Conservation (phyloP, 2,329 filamentous ascomycete genomes). For the Aspergillus brasiliensis region DNA sequence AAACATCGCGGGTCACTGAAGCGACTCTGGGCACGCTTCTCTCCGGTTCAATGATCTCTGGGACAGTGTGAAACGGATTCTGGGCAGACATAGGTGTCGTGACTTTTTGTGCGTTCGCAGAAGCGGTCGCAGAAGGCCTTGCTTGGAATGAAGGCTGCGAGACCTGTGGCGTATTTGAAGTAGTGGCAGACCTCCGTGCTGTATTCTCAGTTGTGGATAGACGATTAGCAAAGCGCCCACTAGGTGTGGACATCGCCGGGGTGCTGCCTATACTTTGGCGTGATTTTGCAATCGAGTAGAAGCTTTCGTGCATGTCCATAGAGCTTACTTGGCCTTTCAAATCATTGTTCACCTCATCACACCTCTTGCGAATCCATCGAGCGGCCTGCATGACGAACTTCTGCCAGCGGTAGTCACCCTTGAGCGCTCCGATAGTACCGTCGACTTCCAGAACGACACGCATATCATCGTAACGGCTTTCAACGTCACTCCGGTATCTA, state of each 20-base stretch:
- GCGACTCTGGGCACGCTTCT: background rate
- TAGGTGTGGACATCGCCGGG: slow-evolving; percentile 1
- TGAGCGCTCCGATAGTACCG: slow-evolving; percentile 45
- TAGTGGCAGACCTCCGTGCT: background rate
- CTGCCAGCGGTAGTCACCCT: slow-evolving; percentile 53
- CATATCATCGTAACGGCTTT: slow-evolving; percentile 44
- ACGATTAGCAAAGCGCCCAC: background rate
- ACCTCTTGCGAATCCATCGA: slow-evolving; percentile 50
- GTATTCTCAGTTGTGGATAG: background rate
- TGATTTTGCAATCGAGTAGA: slow-evolving; percentile 12
- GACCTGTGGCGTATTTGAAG: background rate
- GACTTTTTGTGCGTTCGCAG: background rate
- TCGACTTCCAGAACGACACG: slow-evolving; percentile 38
- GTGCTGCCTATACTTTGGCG: slow-evolving; percentile 26
- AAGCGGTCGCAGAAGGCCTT: background rate
- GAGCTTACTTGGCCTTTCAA: slow-evolving; percentile 50
- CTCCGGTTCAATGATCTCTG: background rate
- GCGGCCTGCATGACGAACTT: slow-evolving; percentile 49
- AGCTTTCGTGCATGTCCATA: slow-evolving; percentile 32
- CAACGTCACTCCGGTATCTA: slow-evolving; percentile 37
- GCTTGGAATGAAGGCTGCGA: background rate
- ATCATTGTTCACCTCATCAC: slow-evolving; percentile 47
- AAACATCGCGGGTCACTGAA: background rate
- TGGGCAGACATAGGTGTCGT: background rate
- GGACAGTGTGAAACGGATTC: background rate